Percentiles rank a stretch among this genome's conserved stretches.
Conservation (phyloP, 192 early-diverging fungal genomes). For the Backusella macrospora region DNA sequence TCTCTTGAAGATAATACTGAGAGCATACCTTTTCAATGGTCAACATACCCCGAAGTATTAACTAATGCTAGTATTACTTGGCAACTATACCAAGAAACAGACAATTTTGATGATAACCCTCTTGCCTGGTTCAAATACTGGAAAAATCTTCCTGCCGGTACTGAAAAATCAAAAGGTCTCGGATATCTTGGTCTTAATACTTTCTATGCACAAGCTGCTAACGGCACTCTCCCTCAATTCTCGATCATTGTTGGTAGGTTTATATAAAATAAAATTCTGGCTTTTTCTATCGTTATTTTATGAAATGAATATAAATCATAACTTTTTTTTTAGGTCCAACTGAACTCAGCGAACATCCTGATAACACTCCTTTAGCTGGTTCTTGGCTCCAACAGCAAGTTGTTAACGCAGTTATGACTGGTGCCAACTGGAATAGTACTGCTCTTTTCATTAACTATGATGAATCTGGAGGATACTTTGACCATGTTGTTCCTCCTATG, state of each 20-base stretch:
- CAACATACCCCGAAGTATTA: constrained; percentile 27
- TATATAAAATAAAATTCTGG: neutral
- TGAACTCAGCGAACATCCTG: constrained; percentile 31
- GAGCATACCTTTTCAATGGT: constrained; percentile 14
- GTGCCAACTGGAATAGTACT: constrained; percentile 23
- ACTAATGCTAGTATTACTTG: constrained; percentile 29
- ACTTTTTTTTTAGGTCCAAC: constrained; percentile 11
- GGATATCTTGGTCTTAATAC: constrained; percentile 32
- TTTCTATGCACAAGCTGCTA: constrained; percentile 31
- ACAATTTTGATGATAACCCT: constrained; percentile 40
- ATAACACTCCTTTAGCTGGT: constrained; percentile 32
- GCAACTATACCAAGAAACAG: constrained; percentile 32
- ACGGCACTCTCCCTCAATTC: constrained; percentile 35
- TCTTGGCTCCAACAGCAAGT: constrained; percentile 36
- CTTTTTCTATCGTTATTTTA: neutral
- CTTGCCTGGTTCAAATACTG: constrained; percentile 36
- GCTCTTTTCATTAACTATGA: constrained; percentile 38
- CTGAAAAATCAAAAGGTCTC: constrained; percentile 33
- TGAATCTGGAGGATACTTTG: constrained; percentile 32
- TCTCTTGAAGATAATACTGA: constrained; percentile 35
- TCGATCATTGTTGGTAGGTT: neutral
- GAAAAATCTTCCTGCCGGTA: constrained; percentile 21
- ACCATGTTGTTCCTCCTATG: constrained; percentile 30
- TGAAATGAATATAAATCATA: neutral
- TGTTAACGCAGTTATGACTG: constrained; percentile 33